Base-by-base conservation (phyloP, 163 green algal genomes). In the Scenedesmus sp. region DNA sequence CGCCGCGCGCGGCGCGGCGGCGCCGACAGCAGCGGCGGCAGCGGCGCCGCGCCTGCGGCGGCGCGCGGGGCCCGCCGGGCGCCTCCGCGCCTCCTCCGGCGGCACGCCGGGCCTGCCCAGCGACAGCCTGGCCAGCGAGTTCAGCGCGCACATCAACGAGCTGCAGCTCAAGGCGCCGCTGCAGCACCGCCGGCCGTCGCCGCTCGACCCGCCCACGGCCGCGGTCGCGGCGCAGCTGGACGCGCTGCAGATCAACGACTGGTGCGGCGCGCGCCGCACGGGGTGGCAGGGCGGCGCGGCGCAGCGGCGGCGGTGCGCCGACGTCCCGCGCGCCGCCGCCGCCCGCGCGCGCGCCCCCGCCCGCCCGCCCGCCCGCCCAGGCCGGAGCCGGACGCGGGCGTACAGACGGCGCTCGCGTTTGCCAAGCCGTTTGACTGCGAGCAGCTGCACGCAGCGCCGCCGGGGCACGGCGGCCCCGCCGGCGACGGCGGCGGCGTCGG, bases 221-320 rank as follows among this genome's bases (percentile, higher is more conserved):
- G 80, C 76, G 33, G 80, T 85, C 15, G 71, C 80, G 33, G 51
- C 72, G 42, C 72, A 79, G 39, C 70, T 85, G 58, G 62, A 81
- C 47, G 72, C 80, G 22, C 62, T 85, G 58, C 80, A 85, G 39
- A 77, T 73, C 11, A 82, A 82, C 24, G 80, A 85, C 65, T 85
- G 72, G 72, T 56, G 22, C 60, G n/a, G n/a, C n/a, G n/a, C n/a
- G n/a, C n/a, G n/a, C n/a, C n/a, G n/a, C n/a, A n/a, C n/a, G n/a
- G n/a, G n/a, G n/a, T n/a, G n/a, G n/a, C n/a, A n/a, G n/a, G n/a
- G n/a, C n/a, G n/a, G n/a, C n/a, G n/a, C n/a, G n/a, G n/a, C n/a
- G n/a, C n/a, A n/a, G n/a, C n/a, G n/a, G n/a, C n/a, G n/a, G n/a
- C n/a, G n/a, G n/a, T n/a, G n/a, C n/a, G n/a, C n/a, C n/a, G n/a